These are phyloP conservation scores for Phytophthora multivora DNA, from an alignment of 352 stramenopile genomes.

Conservation along the genomic window DNA sequence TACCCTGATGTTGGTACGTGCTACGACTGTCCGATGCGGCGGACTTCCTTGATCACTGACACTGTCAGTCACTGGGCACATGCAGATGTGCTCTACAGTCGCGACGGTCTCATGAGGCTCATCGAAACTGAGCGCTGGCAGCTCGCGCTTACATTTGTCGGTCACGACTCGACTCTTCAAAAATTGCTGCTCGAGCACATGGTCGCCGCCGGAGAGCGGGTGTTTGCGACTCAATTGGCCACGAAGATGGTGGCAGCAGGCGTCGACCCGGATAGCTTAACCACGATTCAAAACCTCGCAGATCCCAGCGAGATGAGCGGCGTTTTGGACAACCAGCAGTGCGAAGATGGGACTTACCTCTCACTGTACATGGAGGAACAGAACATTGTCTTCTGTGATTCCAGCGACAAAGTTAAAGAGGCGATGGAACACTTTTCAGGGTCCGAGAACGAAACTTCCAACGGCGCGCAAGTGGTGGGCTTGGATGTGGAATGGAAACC, in stretches of 20 bases:
- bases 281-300: conserved; percentile 1
- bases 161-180: conserved; percentile 55
- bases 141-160: conserved; percentile 65
- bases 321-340: not conserved
- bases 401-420: conserved; percentile 30
- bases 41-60: too few species aligned
- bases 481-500: conserved; percentile 77
- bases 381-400: conserved; percentile 49
- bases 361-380: conserved; percentile 25
- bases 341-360: conserved; percentile 27
- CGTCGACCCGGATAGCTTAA: conserved; percentile 9
- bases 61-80: too few species aligned
- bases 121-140: conserved; percentile 70
- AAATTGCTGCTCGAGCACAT: conserved; percentile 53
- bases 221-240: conserved; percentile 32
- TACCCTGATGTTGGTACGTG: conserved; percentile 61
- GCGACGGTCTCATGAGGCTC: conserved; percentile 58
- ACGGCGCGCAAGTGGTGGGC: conserved; percentile 32
- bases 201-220: conserved; percentile 37
- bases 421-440: conserved; percentile 37
- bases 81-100: conserved; percentile 62
- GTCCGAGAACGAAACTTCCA: too few species aligned
- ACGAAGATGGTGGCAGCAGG: conserved; percentile 38
- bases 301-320: not conserved
- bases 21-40: not conserved